A percentile compares a stretch with the other conserved stretches of the same genome.
These are phyloP conservation scores for Wickerhamomyces sp. DNA, from an alignment of 1,139 yeast genomes.

Conservation along the genomic window DNA sequence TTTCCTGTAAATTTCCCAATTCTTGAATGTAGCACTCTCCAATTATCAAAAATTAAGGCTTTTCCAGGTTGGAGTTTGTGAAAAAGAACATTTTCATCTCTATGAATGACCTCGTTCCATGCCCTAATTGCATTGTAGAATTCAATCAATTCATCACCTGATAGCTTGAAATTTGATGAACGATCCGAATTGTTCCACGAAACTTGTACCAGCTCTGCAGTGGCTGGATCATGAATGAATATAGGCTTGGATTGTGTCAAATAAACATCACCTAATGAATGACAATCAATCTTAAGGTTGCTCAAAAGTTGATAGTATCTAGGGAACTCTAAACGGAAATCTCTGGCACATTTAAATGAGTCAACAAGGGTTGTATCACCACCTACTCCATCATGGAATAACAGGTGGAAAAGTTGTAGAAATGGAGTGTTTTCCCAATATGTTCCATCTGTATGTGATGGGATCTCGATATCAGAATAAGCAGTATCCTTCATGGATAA, in stretches of 20 bases:
- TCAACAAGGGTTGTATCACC: slow-evolving; percentile 71
- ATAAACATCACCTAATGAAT: slow-evolving; percentile 72
- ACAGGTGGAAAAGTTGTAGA: slow-evolving; percentile 63
- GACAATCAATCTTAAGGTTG: slow-evolving; percentile 59
- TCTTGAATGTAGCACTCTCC: slow-evolving; percentile 74
- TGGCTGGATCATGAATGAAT: slow-evolving; percentile 45
- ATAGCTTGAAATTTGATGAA: slow-evolving; percentile 61
- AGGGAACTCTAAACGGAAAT: slow-evolving; percentile 44
- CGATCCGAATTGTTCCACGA: slow-evolving; percentile 78
- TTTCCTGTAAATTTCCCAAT: slow-evolving; percentile 60
- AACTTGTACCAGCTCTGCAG: slow-evolving; percentile 56
- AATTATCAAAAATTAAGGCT: slow-evolving; percentile 66
- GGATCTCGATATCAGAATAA: slow-evolving; percentile 64
- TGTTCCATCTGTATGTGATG: slow-evolving; percentile 73
- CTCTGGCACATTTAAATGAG: slow-evolving; percentile 59
- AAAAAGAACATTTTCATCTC: slow-evolving; percentile 48
- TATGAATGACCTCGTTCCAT: slow-evolving; percentile 53
- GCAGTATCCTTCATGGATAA: slow-evolving; percentile 71
- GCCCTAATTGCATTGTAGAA: slow-evolving; percentile 57
- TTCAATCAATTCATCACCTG: slow-evolving; percentile 45
- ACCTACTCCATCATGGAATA: slow-evolving; percentile 59
- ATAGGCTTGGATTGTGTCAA: slow-evolving; percentile 61
- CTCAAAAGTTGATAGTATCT: slow-evolving; percentile 52
- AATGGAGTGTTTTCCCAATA: slow-evolving; percentile 80
- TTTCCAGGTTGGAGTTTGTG: slow-evolving; percentile 64